A percentile compares a stretch with the other conserved stretches of the same genome.
These are phyloP conservation scores for Hexamita inflata DNA, from an alignment of 208 protist species.

Conservation along the genomic window DNA sequence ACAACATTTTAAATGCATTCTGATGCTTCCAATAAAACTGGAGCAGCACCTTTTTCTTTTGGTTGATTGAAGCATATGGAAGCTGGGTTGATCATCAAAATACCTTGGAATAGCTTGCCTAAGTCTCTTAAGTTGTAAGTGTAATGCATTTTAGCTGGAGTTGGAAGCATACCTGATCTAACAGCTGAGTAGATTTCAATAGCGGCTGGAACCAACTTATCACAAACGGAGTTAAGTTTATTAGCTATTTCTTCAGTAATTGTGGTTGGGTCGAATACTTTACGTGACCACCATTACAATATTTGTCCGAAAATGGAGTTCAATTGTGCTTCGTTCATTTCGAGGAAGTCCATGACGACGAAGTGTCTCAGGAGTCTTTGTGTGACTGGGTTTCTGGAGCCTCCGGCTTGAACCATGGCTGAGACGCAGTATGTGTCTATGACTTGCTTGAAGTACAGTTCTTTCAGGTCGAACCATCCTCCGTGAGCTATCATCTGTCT, in stretches of 20 bases:
- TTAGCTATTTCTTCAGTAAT: not conserved
- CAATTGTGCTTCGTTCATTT: conserved; percentile 22
- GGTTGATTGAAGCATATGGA: conserved; percentile 64
- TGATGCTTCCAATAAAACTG: no score
- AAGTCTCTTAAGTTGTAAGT: conserved; percentile 93
- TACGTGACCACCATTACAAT: conserved; percentile 51
- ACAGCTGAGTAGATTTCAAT: conserved; percentile 80
- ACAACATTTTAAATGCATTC: conserved; percentile 48
- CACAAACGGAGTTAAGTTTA: not conserved
- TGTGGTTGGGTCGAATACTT: not conserved
- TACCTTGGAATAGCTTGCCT: conserved; percentile 87
- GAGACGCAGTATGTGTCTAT: conserved; percentile 72
- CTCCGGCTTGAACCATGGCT: conserved; percentile 87
- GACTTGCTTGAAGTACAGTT: conserved; percentile 71
- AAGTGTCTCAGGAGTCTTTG: conserved; percentile 87
- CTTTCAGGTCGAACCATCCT: conserved; percentile 73
- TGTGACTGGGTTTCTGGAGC: conserved; percentile 77
- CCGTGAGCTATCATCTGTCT: conserved; percentile 59
- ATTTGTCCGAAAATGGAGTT: not conserved
- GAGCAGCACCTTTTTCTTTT: no score
- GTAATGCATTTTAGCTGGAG: conserved; percentile 93
- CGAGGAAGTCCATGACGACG: conserved; percentile 79
- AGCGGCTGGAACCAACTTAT: conserved; percentile 52
- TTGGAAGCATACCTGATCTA: conserved; percentile 75
- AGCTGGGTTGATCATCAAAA: conserved; percentile 70